Base-by-base conservation (phyloP, 2,329 filamentous ascomycete species). In the Sporothrix protearum region DNA sequence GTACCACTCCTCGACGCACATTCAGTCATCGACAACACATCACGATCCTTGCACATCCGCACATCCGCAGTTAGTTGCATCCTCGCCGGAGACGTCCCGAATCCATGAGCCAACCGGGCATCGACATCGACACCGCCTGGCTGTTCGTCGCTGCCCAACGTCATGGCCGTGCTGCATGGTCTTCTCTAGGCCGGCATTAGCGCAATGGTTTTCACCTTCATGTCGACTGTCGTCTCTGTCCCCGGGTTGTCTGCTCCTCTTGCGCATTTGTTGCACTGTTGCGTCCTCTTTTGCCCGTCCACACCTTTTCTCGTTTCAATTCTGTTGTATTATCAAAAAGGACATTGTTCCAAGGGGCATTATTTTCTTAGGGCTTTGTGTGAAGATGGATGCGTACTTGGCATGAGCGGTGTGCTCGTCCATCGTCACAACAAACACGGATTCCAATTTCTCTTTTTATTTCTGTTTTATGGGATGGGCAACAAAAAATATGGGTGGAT, bases 111-210 rank as follows among this genome's bases (percentile, higher is more conserved):
- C 71, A 68, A 61, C 68, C 67, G 63, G 19, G 55, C 45, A 39
- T n/a, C 30, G 28, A 39, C 33, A 42, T 49, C 47, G 47, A 47
- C 7, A 33, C 36, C 8, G 14, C 25, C 19, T 49, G 7, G 28
- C 7, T 22, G 12, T 61, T 57, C n/a, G n/a, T 73, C 69, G 71
- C 63, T 73, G 71, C 71, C 71, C 71, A 73, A 73, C 71, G 63
- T 69, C 68, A 53, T 63, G n/a, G 19, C 57, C 51, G 57, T 53
- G 68, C 68, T 72, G 71, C 68, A 57, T 25, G 42, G 59, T 33
- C 57, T 64, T 53, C 22, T 64, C 39, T 70, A 70, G 57, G 33
- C 68, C 36, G 25, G 71, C 71, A 51, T 63, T 72, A 72, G 71
- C 61, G 71, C 30, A 49, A 51, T 6, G 4, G 42, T 12, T 33